A percentile compares a stretch with the other conserved stretches of the same genome.
phyloP scores from a whole-genome alignment of 192 early-diverging fungal genomes.

The Spizellomyces sp. region DNA sequence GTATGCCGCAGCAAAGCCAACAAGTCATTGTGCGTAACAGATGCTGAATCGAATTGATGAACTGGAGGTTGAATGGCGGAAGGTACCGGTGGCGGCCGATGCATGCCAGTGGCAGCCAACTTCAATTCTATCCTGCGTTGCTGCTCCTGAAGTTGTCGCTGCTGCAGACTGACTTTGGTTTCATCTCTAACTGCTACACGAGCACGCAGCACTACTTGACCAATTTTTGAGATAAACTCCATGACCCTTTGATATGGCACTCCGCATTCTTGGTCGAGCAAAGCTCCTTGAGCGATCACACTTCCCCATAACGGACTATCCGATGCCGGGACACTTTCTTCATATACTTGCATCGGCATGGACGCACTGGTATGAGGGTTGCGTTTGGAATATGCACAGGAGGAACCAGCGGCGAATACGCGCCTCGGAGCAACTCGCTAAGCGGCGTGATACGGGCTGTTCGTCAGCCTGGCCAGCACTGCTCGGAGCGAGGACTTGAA shows the following conservation, averaged over 20 bases:
- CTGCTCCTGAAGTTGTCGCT: not conserved
- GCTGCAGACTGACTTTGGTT: not conserved
- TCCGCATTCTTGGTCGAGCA: too few species aligned
- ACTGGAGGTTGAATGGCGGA: conserved; percentile 4
- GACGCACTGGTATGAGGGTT: too few species aligned
- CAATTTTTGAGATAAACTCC: conserved; percentile 47
- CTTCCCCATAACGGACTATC: too few species aligned
- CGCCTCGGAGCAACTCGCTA: too few species aligned
- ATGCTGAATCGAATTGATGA: not conserved
- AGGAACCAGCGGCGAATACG: too few species aligned
- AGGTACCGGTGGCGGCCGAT: not conserved
- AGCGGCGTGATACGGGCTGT: too few species aligned
- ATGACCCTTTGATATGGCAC: conserved; percentile 9
- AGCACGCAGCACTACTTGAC: conserved; percentile 35
- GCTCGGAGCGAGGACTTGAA: too few species aligned
- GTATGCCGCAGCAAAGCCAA: conserved; percentile 11
- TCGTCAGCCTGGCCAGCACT: too few species aligned
- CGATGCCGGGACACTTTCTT: too few species aligned
- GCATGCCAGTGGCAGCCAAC: not conserved
- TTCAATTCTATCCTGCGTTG: not conserved
- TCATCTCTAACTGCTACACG: conserved; percentile 14
- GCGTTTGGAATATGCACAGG: too few species aligned
- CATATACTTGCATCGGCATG: too few species aligned
- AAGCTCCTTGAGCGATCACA: too few species aligned
- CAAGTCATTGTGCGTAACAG: conserved; percentile 3